Conservation (phyloP, 2,329 filamentous ascomycete genomes). For the Ceratocystis ficicola region DNA sequence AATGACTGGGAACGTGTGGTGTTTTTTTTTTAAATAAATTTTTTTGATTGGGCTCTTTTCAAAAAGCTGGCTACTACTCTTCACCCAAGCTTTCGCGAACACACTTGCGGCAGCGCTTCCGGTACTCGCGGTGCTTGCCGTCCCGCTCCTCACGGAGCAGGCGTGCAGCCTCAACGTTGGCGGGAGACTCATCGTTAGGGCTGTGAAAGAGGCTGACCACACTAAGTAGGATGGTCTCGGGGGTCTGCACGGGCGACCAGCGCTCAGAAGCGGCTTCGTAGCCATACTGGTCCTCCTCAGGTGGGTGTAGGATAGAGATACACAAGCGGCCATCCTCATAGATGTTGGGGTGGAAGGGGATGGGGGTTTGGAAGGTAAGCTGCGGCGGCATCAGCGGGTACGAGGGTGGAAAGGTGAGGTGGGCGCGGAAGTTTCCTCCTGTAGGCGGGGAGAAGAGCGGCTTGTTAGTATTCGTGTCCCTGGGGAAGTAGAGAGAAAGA, state of each 20-base stretch:
- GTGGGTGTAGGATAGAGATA: slow-evolving; percentile 93
- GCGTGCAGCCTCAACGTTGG: slow-evolving; percentile 85
- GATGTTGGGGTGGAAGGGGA: slow-evolving; percentile 90
- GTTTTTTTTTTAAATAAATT: slow-evolving; percentile 4
- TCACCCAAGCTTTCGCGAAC: slow-evolving; percentile 73
- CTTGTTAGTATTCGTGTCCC: neutral
- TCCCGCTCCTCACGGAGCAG: slow-evolving; percentile 69
- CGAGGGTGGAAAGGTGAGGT: slow-evolving; percentile 66
- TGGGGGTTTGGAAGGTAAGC: slow-evolving; percentile 71
- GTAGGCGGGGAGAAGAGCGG: slow-evolving; percentile 1
- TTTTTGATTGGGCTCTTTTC: neutral
- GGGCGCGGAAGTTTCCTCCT: slow-evolving; percentile 88
- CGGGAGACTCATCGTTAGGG: slow-evolving; percentile 90
- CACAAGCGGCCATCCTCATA: slow-evolving; percentile 80
- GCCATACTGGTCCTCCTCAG: slow-evolving; percentile 84
- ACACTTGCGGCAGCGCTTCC: slow-evolving; percentile 62
- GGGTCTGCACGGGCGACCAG: slow-evolving; percentile 89
- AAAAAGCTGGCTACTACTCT: slow-evolving; percentile 35
- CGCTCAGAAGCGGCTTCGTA: slow-evolving; percentile 85
- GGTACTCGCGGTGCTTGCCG: slow-evolving; percentile 55
- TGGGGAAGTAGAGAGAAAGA: neutral
- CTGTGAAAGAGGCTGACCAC: slow-evolving; percentile 86
- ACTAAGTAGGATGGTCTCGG: slow-evolving; percentile 83
- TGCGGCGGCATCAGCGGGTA: slow-evolving; percentile 84
- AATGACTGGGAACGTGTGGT: neutral